Evolutionary conservation across 139 green algal genomes (phyloP).

Genomic region (Chlamydomonas eustigma): DNA sequence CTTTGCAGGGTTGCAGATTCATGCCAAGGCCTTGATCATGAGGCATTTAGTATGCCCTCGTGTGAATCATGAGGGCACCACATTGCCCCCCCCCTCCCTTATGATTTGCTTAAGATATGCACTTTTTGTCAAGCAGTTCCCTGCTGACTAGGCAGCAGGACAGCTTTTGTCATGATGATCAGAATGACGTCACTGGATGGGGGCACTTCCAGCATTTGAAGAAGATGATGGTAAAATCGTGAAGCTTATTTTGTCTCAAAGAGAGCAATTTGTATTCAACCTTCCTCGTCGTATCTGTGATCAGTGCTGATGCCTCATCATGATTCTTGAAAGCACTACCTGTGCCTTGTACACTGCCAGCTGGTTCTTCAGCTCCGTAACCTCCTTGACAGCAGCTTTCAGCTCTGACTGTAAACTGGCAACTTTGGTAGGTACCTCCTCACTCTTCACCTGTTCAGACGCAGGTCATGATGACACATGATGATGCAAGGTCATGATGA

Average conservation of each 20-base stretch:
- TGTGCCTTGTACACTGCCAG: slow-evolving; percentile 68
- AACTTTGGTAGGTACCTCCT: slow-evolving; percentile 53
- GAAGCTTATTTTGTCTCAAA: neutral
- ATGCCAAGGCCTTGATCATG: neutral
- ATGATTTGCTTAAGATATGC: neutral
- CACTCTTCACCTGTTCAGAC: slow-evolving; percentile 39
- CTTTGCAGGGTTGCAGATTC: neutral
- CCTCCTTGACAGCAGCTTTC: slow-evolving; percentile 53
- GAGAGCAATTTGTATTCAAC: neutral
- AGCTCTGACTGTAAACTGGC: slow-evolving; percentile 58
- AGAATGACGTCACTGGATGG: too few species aligned
- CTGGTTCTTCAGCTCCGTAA: slow-evolving; percentile 54
- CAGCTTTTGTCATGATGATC: neutral
- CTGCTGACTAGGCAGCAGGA: neutral
- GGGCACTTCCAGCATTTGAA: neutral
- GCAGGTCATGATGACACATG: too few species aligned
- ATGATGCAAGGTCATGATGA: too few species aligned
- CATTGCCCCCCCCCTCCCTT: too few species aligned
- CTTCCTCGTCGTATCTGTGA: neutral
- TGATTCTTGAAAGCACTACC: neutral
- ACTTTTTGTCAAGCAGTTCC: neutral
- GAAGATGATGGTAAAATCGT: neutral
- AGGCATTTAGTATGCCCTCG: neutral
- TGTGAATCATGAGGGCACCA: neutral
- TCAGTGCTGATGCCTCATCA: neutral